Conservation (phyloP, 352 stramenopile genomes). For the Albugo laibachii region DNA sequence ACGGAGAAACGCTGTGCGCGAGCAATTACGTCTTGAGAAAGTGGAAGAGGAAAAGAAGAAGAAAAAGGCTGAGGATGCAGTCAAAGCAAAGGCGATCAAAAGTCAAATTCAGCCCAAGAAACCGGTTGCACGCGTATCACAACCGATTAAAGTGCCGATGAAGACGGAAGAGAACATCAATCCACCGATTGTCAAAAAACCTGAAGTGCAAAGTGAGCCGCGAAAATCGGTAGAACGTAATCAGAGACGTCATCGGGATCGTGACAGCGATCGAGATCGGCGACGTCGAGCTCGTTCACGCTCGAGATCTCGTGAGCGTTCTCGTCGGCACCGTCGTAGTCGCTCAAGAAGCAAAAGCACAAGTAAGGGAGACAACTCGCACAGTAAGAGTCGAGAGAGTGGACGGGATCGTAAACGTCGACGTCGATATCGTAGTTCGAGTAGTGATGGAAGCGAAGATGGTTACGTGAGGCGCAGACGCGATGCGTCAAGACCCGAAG, state of each 20-base stretch:
- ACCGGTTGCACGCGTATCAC: constrained; percentile 4
- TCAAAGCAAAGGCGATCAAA: not conserved
- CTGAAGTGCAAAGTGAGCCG: not conserved
- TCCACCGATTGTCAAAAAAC: not conserved
- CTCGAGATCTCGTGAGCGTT: constrained; percentile 13
- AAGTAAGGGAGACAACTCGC: constrained; percentile 3
- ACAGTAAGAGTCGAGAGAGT: constrained; percentile 14
- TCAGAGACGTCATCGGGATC: constrained; percentile 5
- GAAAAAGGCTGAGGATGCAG: constrained; percentile 1
- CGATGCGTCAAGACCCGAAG: constrained; percentile 2
- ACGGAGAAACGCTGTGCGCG: constrained; percentile 11
- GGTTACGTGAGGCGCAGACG: constrained; percentile 7
- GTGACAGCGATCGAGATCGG: constrained; percentile 8
- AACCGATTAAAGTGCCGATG: constrained; percentile 1
- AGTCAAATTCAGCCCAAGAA: not conserved
- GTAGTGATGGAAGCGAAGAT: constrained; percentile 3
- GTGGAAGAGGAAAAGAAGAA: constrained; percentile 11
- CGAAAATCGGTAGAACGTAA: constrained; percentile 2
- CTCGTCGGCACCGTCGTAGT: constrained; percentile 7
- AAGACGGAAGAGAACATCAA: not conserved
- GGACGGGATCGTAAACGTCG: constrained; percentile 4
- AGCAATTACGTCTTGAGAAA: constrained; percentile 11
- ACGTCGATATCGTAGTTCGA: not conserved
- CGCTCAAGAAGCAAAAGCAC: constrained; percentile 10
- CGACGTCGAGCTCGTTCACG: constrained; percentile 10